Base-by-base conservation (phyloP, 2,329 filamentous ascomycete genomes). In the Venturia carpophila region DNA sequence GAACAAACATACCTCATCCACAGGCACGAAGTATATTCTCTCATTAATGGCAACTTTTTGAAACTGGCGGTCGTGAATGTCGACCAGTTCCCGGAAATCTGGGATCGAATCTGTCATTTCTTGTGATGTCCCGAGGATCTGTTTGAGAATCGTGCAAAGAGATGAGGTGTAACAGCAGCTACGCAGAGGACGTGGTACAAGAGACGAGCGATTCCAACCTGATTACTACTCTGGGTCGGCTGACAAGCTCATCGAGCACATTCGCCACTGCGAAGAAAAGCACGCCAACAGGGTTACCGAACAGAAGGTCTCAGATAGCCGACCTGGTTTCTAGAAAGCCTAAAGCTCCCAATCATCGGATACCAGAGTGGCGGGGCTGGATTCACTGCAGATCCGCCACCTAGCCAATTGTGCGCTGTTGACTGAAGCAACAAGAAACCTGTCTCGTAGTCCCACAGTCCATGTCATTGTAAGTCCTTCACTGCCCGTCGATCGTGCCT, bases 21-120 rank as follows among this genome's bases (percentile, higher is more conserved):
- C 73, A 5, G 75, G 75, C 13, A 75, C 74, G 62, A 72, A 75
- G 67, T 77, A 77, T 68, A 77, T 74, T 39, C 67, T 65, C 37
- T 74, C 69, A 62, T 76, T 72, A 49, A 77, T 68, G 13, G 75
- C 77, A 55, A 70, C 70, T 60, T 72, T 74, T 67, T 77, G 75
- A 67, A 76, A 77, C 10, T 73, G 65, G 42, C 75, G 71, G n/a
- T 75, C 75, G 64, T 75, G 71, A 52, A 76, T 69, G 49, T 69
- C 69, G 41, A 76, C 71, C 66, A 67, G 69, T 56, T 67, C 66
- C 37, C 24, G 65, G 56, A 63, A 65, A 19, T 63, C 49, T 34
- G 58, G 41, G n/a, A 65, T 65, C 30, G 66, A 34, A 10, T 66
- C 64, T 62, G 63, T 37, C 63, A 65, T 65, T 45, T 63, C 17